These are phyloP conservation scores for Gautieria morchelliformis DNA, from an alignment of 768 basidiomycete genomes.

Conservation along the genomic window DNA sequence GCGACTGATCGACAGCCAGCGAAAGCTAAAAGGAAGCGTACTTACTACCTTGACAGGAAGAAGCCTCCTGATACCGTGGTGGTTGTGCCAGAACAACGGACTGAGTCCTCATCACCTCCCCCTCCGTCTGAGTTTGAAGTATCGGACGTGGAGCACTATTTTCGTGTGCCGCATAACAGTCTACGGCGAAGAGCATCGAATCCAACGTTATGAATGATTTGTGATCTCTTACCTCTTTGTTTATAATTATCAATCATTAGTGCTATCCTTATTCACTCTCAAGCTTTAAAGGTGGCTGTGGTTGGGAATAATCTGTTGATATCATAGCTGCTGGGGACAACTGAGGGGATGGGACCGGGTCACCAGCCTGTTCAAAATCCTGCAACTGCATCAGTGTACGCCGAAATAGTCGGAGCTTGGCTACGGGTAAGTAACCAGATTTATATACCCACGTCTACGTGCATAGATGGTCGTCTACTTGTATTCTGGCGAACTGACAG, in stretches of 20 bases:
- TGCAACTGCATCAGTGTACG: not conserved
- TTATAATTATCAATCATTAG: not conserved
- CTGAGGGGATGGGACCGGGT: not conserved
- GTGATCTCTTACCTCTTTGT: not conserved
- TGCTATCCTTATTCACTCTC: constrained; percentile 5
- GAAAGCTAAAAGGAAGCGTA: constrained; percentile 71
- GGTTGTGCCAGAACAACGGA: not conserved
- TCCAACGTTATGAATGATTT: not conserved
- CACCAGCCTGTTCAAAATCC: constrained; percentile 10
- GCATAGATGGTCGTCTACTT: constrained; percentile 78
- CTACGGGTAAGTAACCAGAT: constrained; percentile 1
- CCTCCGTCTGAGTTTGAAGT: constrained; percentile 52
- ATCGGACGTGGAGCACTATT: constrained; percentile 70
- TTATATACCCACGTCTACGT: constrained; percentile 53
- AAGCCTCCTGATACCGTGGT: constrained; percentile 9
- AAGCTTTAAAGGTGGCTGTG: constrained; percentile 1
- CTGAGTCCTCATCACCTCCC: constrained; percentile 23
- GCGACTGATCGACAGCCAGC: constrained; percentile 42
- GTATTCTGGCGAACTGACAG: constrained; percentile 71
- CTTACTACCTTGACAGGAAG: constrained; percentile 47
- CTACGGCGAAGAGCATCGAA: constrained; percentile 4
- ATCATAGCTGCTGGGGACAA: not conserved
- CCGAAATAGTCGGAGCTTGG: not conserved
- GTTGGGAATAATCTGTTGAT: constrained; percentile 3
- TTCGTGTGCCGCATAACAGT: constrained; percentile 26